Percentiles rank a stretch among this genome's conserved stretches.
These are phyloP conservation scores for Blastomyces parvus DNA, from an alignment of 2,329 filamentous ascomycete genomes.

Conservation along the genomic window DNA sequence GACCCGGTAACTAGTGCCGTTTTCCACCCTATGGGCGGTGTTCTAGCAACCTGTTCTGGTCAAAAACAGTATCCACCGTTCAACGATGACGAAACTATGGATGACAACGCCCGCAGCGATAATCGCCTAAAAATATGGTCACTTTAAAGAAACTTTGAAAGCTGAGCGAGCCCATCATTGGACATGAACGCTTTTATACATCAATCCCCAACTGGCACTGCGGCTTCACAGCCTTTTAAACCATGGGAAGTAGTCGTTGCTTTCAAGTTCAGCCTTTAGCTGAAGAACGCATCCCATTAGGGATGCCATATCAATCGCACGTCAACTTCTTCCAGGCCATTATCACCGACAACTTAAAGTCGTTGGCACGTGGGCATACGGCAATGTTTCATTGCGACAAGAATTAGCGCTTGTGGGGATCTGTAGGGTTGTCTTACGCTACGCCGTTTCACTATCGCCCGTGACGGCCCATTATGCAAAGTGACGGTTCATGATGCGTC, in stretches of 20 bases:
- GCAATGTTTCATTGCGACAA: background rate
- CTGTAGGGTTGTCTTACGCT: too few relatives aligned
- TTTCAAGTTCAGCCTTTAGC: background rate
- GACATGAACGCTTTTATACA: background rate
- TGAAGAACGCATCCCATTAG: background rate
- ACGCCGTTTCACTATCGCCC: background rate
- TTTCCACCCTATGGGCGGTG: slow-evolving; percentile 39
- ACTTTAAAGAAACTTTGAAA: slow-evolving; percentile 13
- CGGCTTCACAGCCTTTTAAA: background rate
- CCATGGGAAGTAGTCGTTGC: background rate
- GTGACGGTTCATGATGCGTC: background rate
- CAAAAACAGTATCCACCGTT: slow-evolving; percentile 26
- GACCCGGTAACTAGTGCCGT: slow-evolving; percentile 39
- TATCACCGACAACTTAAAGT: background rate
- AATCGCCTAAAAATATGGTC: slow-evolving; percentile 32
- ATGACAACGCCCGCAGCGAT: background rate
- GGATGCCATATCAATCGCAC: background rate
- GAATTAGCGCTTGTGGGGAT: background rate
- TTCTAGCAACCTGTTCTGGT: slow-evolving; percentile 44
- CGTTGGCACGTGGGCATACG: background rate
- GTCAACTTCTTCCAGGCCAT: background rate
- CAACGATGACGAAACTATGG: slow-evolving; percentile 10
- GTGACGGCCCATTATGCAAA: background rate
- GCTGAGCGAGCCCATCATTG: background rate
- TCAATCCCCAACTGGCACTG: background rate